phyloP scores from a whole-genome alignment of 345 rosid species.

The Camelina hispida region DNA sequence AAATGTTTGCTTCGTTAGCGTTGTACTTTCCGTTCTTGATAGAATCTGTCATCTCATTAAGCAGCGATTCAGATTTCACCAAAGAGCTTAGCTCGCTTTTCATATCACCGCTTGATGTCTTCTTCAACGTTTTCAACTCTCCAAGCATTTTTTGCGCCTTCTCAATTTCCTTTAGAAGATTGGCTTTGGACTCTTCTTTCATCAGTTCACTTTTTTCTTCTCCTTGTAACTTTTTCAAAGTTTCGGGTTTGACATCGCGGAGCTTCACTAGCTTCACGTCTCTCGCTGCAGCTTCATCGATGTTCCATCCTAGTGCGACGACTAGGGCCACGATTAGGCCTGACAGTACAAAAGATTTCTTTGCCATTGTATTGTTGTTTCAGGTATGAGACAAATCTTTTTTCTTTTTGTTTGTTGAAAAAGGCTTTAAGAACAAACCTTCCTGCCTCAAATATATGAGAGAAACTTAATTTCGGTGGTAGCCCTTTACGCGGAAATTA shows the following conservation, averaged over 20 bases:
- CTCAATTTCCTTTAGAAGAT: conserved; percentile 39
- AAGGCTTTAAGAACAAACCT: background rate
- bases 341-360: background rate
- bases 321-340: conserved; percentile 22
- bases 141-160: conserved; percentile 35
- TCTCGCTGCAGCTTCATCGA: conserved; percentile 30
- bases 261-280: conserved; percentile 40
- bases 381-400: background rate
- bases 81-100: conserved; percentile 30
- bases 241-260: conserved; percentile 37
- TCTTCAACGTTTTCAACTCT: conserved; percentile 37
- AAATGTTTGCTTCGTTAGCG: conserved; percentile 25
- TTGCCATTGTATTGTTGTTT: conserved; percentile 31
- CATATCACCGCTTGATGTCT: conserved; percentile 33
- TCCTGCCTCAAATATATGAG: conserved; percentile 11
- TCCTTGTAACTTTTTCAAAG: conserved; percentile 25
- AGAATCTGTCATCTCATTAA: conserved; percentile 29
- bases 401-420: no score
- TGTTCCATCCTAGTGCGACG: conserved; percentile 29
- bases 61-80: conserved; percentile 43
- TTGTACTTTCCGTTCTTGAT: conserved; percentile 36
- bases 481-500: background rate
- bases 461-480: conserved; percentile 9
- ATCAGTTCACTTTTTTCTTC: conserved; percentile 31
- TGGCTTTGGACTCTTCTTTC: background rate